Evolutionary conservation across 192 early-diverging fungal species (phyloP).

Genomic region (Rhizoclosmatium globosum): DNA sequence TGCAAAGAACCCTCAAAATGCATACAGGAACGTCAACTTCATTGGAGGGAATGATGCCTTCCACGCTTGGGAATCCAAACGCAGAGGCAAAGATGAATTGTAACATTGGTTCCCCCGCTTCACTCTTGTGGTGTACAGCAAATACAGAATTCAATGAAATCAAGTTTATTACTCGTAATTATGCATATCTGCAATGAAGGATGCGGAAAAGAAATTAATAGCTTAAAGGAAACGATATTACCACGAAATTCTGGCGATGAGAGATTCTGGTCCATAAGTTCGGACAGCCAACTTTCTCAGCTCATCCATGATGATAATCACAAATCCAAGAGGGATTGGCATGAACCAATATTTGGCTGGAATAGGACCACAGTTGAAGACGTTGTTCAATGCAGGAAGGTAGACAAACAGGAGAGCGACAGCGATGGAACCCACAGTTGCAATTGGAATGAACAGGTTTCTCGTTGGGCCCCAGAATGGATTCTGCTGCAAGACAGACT

Average conservation of each 20-base stretch:
- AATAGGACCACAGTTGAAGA: conserved; percentile 62
- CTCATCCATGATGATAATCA: conserved; percentile 69
- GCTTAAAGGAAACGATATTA: not conserved
- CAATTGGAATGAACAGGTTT: conserved; percentile 65
- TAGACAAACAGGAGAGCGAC: conserved; percentile 49
- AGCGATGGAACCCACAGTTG: conserved; percentile 53
- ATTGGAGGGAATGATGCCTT: conserved; percentile 4
- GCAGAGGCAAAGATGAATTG: not conserved
- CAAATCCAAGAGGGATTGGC: conserved; percentile 61
- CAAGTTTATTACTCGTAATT: too few species aligned
- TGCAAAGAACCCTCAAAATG: not conserved
- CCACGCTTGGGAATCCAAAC: not conserved
- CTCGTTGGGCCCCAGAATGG: conserved; percentile 64
- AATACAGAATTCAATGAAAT: not conserved
- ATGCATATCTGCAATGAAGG: too few species aligned
- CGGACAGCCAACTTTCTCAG: conserved; percentile 65
- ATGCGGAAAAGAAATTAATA: too few species aligned
- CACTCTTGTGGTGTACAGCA: not conserved
- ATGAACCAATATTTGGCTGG: conserved; percentile 72
- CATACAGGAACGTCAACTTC: not conserved
- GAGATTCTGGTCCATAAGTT: conserved; percentile 3
- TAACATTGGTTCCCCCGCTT: not conserved
- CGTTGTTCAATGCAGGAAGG: conserved; percentile 58
- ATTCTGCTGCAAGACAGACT: conserved; percentile 66
- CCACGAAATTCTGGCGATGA: not conserved